Conservation (phyloP, 441 rosid species). For the Syzygium malaccense region DNA sequence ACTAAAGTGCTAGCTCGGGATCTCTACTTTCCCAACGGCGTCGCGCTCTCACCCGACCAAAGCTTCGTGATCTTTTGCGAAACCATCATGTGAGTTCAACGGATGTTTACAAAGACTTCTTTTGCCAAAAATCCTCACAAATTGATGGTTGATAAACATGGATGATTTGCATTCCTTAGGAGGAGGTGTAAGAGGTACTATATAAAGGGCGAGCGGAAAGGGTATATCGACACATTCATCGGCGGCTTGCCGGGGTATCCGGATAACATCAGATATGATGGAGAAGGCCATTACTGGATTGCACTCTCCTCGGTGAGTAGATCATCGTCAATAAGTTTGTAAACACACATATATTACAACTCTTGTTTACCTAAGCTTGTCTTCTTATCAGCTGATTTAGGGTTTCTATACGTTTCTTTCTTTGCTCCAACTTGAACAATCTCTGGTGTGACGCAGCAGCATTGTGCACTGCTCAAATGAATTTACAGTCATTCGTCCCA, state of each 20-base stretch:
- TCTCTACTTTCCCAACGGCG: constrained; percentile 69
- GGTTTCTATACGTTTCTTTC: neutral
- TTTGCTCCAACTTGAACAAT: neutral
- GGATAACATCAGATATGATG: constrained; percentile 65
- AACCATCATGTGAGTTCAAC: constrained; percentile 28
- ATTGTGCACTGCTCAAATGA: neutral
- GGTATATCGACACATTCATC: constrained; percentile 37
- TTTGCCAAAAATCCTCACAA: neutral
- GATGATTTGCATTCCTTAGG: constrained; percentile 10
- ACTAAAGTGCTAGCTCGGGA: constrained; percentile 35
- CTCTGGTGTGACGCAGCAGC: neutral
- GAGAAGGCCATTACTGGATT: constrained; percentile 71
- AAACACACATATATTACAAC: neutral
- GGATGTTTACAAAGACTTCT: neutral
- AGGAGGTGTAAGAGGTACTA: constrained; percentile 57
- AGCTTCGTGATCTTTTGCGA: constrained; percentile 52
- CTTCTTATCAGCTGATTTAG: neutral
- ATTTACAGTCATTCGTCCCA: too few species aligned
- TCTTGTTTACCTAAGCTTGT: neutral
- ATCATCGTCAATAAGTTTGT: neutral
- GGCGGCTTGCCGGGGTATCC: constrained; percentile 48
- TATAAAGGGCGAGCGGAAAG: constrained; percentile 35
- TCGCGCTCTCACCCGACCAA: constrained; percentile 53
- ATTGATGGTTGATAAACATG: neutral
- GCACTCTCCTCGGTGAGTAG: constrained; percentile 40